Percentiles rank a stretch among this genome's conserved stretches.
Conservation (phyloP, 352 stramenopile species). For the Phytophthora sansomeana region DNA sequence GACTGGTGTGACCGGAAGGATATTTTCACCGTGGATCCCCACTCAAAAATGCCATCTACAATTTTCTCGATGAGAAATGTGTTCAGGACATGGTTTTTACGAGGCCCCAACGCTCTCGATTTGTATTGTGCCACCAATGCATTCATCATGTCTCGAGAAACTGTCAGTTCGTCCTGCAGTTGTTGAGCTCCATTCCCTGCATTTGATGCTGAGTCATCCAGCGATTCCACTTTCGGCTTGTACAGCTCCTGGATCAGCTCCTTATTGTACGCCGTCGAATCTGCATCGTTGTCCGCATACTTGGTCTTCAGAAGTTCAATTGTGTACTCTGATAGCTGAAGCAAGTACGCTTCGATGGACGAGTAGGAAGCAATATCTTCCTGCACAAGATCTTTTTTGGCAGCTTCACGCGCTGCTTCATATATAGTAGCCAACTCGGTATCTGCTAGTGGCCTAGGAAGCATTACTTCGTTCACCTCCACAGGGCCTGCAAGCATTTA, state of each 20-base stretch:
- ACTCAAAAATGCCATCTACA: conserved; percentile 64
- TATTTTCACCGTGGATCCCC: conserved; percentile 56
- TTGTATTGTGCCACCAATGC: conserved; percentile 58
- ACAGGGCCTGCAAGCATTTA: conserved; percentile 28
- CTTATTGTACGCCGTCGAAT: conserved; percentile 57
- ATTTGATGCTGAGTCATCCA: conserved; percentile 11
- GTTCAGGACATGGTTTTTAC: conserved; percentile 43
- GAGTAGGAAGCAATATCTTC: conserved; percentile 54
- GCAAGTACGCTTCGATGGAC: conserved; percentile 47
- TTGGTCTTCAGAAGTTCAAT: conserved; percentile 41
- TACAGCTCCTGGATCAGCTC: conserved; percentile 54
- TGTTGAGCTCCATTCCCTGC: conserved; percentile 42
- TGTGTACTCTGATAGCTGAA: conserved; percentile 65
- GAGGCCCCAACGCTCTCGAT: conserved; percentile 35
- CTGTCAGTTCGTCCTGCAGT: conserved; percentile 48
- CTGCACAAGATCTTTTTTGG: conserved; percentile 44
- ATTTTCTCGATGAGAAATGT: conserved; percentile 62
- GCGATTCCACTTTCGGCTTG: conserved; percentile 19
- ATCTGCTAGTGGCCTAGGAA: conserved; percentile 49
- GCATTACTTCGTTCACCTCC: conserved; percentile 41
- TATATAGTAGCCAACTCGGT: conserved; percentile 43
- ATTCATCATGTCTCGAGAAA: conserved; percentile 48
- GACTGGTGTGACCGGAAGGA: conserved; percentile 57
- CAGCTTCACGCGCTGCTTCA: conserved; percentile 34
- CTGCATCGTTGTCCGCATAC: conserved; percentile 44